phyloP scores from a whole-genome alignment of 306 rosid genomes.

The Biancaea sappan region DNA sequence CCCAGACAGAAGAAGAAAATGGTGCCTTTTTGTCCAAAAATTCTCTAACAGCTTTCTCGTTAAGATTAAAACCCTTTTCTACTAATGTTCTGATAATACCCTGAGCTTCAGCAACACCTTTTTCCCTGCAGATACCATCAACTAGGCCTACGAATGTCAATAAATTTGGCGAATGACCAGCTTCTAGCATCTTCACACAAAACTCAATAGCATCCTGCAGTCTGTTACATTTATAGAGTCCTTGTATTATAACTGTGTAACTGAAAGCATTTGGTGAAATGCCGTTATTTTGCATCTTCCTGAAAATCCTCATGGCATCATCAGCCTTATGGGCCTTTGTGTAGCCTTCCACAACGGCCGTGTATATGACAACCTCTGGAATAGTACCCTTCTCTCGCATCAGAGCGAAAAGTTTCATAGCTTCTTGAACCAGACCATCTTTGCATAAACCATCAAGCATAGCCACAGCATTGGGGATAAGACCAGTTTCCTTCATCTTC shows the following conservation, averaged over 20 bases:
- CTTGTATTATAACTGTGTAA: conserved; percentile 72
- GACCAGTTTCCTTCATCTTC: conserved; percentile 93
- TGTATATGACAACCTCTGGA: conserved; percentile 89
- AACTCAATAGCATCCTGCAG: conserved; percentile 63
- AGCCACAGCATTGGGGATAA: conserved; percentile 91
- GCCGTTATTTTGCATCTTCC: conserved; percentile 80
- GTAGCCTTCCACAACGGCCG: conserved; percentile 90
- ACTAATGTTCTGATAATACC: conserved; percentile 53
- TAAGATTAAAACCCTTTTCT: conserved; percentile 65
- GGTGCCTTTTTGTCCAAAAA: conserved; percentile 70
- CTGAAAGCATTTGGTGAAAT: conserved; percentile 83
- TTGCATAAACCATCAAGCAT: conserved; percentile 98
- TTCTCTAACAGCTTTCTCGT: conserved; percentile 74
- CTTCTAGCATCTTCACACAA: conserved; percentile 85
- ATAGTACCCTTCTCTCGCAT: conserved; percentile 92
- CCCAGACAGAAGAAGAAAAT: conserved; percentile 65
- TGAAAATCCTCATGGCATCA: conserved; percentile 75
- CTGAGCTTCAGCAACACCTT: conserved; percentile 67
- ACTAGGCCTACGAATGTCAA: conserved; percentile 72
- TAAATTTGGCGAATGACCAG: conserved; percentile 77
- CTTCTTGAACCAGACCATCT: conserved; percentile 92
- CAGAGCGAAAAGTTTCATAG: conserved; percentile 83
- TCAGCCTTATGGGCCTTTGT: conserved; percentile 71
- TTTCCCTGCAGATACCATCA: conserved; percentile 62
- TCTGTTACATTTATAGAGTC: conserved; percentile 54